A percentile compares a stretch with the other conserved stretches of the same genome.
These are phyloP conservation scores for Gonium pectorale DNA, from an alignment of 139 green algal genomes.

Conservation along the genomic window DNA sequence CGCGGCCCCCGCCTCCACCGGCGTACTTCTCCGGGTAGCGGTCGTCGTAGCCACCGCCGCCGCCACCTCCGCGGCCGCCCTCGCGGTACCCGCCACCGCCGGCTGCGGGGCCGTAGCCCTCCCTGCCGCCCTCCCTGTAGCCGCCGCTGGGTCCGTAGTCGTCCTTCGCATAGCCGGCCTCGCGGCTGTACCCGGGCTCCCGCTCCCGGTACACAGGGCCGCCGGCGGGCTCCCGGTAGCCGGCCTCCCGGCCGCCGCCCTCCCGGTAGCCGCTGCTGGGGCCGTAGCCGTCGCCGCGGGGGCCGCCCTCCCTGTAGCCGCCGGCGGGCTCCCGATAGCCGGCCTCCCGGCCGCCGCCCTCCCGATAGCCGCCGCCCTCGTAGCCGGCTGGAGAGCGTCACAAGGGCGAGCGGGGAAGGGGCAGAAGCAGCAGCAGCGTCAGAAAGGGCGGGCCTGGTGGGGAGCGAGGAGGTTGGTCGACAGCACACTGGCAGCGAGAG, in stretches of 20 bases:
- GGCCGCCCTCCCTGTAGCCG: background rate
- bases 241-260: too few relatives aligned
- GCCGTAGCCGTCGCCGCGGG: background rate
- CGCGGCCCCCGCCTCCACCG: background rate
- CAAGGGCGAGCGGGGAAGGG: too few relatives aligned
- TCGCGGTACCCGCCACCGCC: background rate
- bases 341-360: background rate
- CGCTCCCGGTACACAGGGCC: background rate
- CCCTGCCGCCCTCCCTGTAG: background rate
- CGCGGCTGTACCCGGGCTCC: background rate
- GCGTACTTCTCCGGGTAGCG: background rate
- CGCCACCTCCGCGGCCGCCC: background rate
- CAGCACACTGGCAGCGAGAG: too few relatives aligned
- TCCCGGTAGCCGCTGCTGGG: too few relatives aligned
- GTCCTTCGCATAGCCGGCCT: too few relatives aligned
- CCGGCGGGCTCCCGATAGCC: background rate
- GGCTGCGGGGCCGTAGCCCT: background rate
- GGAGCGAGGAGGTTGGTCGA: too few relatives aligned
- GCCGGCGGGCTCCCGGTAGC: background rate
- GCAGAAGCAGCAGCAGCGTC: too few relatives aligned
- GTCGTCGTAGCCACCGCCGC: background rate
- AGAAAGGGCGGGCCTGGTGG: too few relatives aligned
- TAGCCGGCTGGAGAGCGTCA: too few relatives aligned
- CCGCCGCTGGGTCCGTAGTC: background rate
- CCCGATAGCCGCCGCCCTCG: background rate